A percentile compares a stretch with the other conserved stretches of the same genome.
Evolutionary conservation across 148 eudicot genomes (phyloP).

Genomic region (Limonium bicolor): DNA sequence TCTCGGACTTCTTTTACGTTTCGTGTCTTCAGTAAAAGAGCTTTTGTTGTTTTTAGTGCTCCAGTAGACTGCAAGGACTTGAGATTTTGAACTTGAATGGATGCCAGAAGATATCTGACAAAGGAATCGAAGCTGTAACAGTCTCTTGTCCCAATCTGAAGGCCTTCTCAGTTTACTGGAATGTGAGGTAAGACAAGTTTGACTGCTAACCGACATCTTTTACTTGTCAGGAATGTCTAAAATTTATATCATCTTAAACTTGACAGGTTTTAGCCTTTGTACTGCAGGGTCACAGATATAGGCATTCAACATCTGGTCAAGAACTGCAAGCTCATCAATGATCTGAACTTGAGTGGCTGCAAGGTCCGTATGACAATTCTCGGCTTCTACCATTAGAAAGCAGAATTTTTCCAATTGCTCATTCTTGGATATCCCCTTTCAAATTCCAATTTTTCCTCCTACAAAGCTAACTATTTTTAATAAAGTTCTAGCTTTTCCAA

Average conservation of each 20-base stretch:
- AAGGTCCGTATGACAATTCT: no score
- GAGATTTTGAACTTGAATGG: conserved; percentile 76
- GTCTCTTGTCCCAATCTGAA: conserved; percentile 44
- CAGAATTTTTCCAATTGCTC: no score
- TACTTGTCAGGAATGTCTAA: no score
- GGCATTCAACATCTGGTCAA: conserved; percentile 52
- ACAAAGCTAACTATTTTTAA: no score
- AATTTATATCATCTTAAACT: not conserved
- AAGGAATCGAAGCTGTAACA: conserved; percentile 65
- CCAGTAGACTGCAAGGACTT: conserved; percentile 38
- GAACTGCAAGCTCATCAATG: conserved; percentile 51
- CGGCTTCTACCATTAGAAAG: no score
- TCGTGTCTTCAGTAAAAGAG: no score
- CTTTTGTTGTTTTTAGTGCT: conserved; percentile 18
- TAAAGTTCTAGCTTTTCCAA: no score
- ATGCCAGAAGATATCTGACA: conserved; percentile 89
- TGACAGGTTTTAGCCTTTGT: conserved; percentile 3
- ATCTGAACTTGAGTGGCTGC: conserved; percentile 92
- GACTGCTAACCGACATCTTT: no score
- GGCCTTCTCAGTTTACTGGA: conserved; percentile 81
- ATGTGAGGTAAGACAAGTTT: conserved; percentile 46
- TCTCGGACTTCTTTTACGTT: no score
- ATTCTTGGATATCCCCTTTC: no score
- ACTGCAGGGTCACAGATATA: conserved; percentile 61
- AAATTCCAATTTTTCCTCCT: no score